Base-by-base conservation (phyloP, 106 monocot species). In the Gastrodia elata region DNA sequence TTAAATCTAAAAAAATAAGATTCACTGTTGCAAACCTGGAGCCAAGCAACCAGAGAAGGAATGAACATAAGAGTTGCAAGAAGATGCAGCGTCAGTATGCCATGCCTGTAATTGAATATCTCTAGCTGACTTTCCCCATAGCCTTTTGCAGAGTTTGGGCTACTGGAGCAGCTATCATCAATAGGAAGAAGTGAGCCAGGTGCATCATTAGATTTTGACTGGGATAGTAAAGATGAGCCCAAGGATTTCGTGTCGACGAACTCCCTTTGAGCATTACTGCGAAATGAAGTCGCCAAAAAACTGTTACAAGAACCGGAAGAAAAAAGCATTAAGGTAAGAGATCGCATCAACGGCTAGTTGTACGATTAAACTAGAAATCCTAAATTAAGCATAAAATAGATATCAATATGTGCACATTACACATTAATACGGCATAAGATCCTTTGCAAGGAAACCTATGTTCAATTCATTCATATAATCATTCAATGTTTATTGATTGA, bases 211-310 rank as follows among this genome's bases (percentile, higher is more conserved):
- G 41, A 25, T 78, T 75, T 83, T 30, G 41, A 16, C 78, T 83
- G 82, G 22, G 49, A 77, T 68, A 68, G 22, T 28, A 81, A 35
- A 15, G 80, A 72, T 34, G 73, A 64, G 39, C 69, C 46, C 28
- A 75, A 52, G 35, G 71, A 68, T 75, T 18, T 76, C 27, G 85
- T 68, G 27, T 75, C 74, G 64, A 64, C 55, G 1, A 65, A 68
- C 34, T 89, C 92, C 73, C 81, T 90, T 49, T 92, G 89, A 74
- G 85, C 68, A 81, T 81, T 80, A 77, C 90, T 90, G 81, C 88
- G 90, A 88, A 84, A 92, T 39, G 87, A 92, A 92, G 96, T 81
- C 74, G 84, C 86, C 90, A 92, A 90, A 89, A 88, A 87, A 87
- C 92, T 92, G 91, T 89, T 81, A 92, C 95, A 96, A 64, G 68